Conservation (phyloP, 2,329 filamentous ascomycete species). For the Ophiostoma perfectum region DNA sequence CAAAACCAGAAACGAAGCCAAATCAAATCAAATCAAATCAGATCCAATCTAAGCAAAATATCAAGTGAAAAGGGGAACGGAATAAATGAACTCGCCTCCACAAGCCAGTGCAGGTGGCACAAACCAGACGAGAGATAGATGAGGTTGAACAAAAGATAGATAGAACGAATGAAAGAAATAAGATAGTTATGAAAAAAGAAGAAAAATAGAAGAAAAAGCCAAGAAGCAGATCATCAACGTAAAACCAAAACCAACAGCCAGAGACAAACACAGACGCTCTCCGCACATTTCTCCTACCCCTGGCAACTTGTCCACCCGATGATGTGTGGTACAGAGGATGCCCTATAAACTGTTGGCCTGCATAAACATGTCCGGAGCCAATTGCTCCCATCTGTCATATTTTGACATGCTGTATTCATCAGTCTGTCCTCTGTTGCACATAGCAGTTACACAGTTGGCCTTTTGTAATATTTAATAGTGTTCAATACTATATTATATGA, state of each 20-base stretch:
- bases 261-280: not conserved
- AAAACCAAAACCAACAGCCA: conserved; percentile 8
- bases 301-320: not conserved
- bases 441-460: not conserved
- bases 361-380: not conserved
- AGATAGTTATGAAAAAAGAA: too few species aligned
- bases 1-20: too few species aligned
- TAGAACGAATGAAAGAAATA: too few species aligned
- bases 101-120: not conserved
- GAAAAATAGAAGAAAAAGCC: not conserved
- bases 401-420: not conserved
- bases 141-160: not conserved
- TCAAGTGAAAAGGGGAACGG: not conserved
- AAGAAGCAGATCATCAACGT: not conserved
- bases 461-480: too few species aligned
- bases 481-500: not conserved
- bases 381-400: conserved; percentile 10
- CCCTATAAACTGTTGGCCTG: not conserved
- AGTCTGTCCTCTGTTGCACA: conserved; percentile 8
- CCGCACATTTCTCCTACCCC: not conserved
- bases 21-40: not conserved
- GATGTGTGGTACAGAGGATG: not conserved
- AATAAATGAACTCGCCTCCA: not conserved
- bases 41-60: not conserved
- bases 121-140: not conserved